Conservation (phyloP, 2,329 filamentous ascomycete species). For the Triangularia verruculosa region DNA sequence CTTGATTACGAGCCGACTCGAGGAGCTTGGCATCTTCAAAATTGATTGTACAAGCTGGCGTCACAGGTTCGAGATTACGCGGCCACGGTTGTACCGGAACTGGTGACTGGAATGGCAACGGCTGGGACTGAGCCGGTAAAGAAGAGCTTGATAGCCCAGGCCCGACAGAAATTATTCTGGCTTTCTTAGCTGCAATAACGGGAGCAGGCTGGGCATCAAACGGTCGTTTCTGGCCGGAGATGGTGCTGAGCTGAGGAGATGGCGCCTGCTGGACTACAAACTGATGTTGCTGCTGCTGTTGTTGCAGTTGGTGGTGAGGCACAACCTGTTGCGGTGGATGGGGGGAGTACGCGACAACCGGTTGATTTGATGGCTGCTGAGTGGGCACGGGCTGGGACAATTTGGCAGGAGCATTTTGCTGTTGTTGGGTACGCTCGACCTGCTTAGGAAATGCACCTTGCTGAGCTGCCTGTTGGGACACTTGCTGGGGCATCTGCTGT, state of each 20-base stretch:
- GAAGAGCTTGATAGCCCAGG: neutral
- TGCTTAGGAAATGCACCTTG: slow-evolving; percentile 9
- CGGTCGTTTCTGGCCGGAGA: slow-evolving; percentile 17
- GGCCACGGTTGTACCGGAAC: neutral
- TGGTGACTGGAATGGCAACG: slow-evolving; percentile 1
- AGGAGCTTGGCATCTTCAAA: slow-evolving; percentile 14
- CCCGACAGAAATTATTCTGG: slow-evolving; percentile 12
- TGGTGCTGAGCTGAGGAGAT: neutral
- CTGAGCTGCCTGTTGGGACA: slow-evolving; percentile 17
- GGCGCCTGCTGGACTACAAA: slow-evolving; percentile 10
- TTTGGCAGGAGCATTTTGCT: neutral
- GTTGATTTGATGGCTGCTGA: slow-evolving; percentile 8
- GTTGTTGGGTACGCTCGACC: slow-evolving; percentile 5
- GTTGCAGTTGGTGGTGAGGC: neutral
- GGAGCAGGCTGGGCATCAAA: slow-evolving; percentile 15
- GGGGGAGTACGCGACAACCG: neutral
- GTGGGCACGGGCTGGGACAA: neutral
- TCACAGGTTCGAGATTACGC: neutral
- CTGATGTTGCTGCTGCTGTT: slow-evolving; percentile 1
- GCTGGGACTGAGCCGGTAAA: neutral
- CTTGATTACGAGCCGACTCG: slow-evolving; percentile 5
- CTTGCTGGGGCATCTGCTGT: slow-evolving; percentile 2
- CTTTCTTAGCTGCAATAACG: slow-evolving; percentile 20
- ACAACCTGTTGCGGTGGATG: slow-evolving; percentile 1
- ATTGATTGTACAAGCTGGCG: slow-evolving; percentile 15